These are phyloP conservation scores for Chlorella variabilis DNA, from an alignment of 163 green algal species.

Conservation along the genomic window DNA sequence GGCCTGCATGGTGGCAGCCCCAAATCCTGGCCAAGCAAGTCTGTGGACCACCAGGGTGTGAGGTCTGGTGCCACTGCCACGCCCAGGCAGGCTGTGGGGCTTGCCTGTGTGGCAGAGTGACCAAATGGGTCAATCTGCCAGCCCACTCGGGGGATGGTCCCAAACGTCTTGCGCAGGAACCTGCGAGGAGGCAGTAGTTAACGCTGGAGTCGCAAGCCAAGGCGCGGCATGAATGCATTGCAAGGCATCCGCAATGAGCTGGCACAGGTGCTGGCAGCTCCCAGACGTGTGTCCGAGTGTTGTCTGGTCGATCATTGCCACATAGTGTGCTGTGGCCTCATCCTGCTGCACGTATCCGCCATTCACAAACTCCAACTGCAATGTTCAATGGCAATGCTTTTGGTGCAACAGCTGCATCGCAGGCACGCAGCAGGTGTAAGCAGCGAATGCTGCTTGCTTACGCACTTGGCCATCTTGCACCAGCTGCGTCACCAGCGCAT, in stretches of 20 bases:
- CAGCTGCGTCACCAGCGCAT: slow-evolving; percentile 65
- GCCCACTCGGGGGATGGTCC: slow-evolving; percentile 59
- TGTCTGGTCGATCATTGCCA: slow-evolving; percentile 91
- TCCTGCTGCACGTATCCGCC: slow-evolving; percentile 92
- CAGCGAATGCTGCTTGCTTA: not conserved
- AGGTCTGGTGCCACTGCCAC: no score
- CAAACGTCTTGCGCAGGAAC: slow-evolving; percentile 74
- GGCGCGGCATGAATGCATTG: not conserved
- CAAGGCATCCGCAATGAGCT: no score
- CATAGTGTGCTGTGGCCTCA: slow-evolving; percentile 81
- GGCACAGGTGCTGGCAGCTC: not conserved
- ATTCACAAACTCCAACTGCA: slow-evolving; percentile 85
- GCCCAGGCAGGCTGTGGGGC: no score
- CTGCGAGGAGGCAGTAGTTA: not conserved
- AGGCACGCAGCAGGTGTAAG: no score
- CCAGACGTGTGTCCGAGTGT: slow-evolving; percentile 77
- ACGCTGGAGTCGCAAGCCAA: not conserved
- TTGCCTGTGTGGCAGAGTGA: slow-evolving; percentile 80
- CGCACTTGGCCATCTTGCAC: slow-evolving; percentile 65
- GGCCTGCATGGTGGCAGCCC: slow-evolving; percentile 39
- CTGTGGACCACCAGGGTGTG: no score
- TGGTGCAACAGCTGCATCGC: no score
- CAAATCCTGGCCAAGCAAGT: no score
- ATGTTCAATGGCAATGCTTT: no score
- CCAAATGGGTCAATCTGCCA: slow-evolving; percentile 95